A percentile compares a stretch with the other conserved stretches of the same genome.
Evolutionary conservation across 75 land plant species (phyloP).

Genomic region (Picea glauca): DNA sequence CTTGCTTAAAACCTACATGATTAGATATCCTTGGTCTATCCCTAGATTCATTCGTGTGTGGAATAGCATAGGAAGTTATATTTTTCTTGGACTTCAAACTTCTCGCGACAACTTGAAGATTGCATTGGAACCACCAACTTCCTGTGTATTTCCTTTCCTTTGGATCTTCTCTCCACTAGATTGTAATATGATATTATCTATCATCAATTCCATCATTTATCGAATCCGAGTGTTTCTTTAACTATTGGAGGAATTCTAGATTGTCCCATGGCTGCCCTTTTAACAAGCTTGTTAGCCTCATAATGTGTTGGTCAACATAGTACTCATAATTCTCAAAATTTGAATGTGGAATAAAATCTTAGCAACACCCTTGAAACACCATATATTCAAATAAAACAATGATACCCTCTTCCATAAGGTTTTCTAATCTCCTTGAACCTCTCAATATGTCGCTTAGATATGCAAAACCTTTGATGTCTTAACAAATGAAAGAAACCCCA

Average conservation of each 20-base stretch:
- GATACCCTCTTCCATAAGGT: too few species aligned
- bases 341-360: too few species aligned
- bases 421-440: too few species aligned
- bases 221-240: constrained; percentile 17
- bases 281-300: constrained; percentile 17
- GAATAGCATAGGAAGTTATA: constrained; percentile 17
- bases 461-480: too few species aligned
- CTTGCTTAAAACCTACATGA: constrained; percentile 19
- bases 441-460: too few species aligned
- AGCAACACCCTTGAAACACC: too few species aligned
- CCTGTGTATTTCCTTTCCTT: constrained; percentile 35
- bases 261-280: constrained; percentile 19
- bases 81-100: constrained; percentile 33
- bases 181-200: constrained; percentile 56
- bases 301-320: too few species aligned
- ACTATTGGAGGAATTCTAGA: constrained; percentile 19
- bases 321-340: too few species aligned
- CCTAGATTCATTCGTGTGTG: constrained; percentile 12
- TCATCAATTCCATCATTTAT: too few species aligned
- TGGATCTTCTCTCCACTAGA: constrained; percentile 63
- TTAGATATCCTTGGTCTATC: background rate
- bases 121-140: constrained; percentile 15
- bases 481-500: too few species aligned
- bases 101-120: constrained; percentile 6
- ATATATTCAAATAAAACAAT: too few species aligned